Percentiles rank a stretch among this genome's conserved stretches.
phyloP scores from a whole-genome alignment of 2,329 filamentous ascomycete species.

The Claviceps purpurea region DNA sequence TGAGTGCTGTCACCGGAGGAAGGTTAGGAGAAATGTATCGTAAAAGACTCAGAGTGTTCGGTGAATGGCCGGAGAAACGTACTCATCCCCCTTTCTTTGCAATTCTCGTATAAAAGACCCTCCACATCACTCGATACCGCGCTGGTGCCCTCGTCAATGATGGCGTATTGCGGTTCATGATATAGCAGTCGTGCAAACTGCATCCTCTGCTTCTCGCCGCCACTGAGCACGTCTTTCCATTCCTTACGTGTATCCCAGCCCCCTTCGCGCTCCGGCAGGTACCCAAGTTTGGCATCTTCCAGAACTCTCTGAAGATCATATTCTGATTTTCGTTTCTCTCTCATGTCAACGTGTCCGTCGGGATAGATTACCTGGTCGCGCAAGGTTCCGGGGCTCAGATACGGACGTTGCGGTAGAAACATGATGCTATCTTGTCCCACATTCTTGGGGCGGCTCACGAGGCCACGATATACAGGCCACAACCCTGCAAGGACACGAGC shows the following conservation, averaged over 20 bases:
- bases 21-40: neutral
- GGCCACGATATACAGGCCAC: conserved; percentile 90
- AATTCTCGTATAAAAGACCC: conserved; percentile 80
- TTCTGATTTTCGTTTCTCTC: conserved; percentile 63
- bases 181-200: conserved; percentile 82
- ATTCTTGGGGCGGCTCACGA: conserved; percentile 74
- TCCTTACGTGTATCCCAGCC: conserved; percentile 95
- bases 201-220: conserved; percentile 94
- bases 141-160: conserved; percentile 90
- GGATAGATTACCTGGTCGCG: conserved; percentile 98
- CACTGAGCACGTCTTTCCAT: conserved; percentile 96
- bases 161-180: conserved; percentile 86
- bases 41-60: neutral
- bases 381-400: conserved; percentile 81
- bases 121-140: conserved; percentile 93
- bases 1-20: conserved; percentile 46
- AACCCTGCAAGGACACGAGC: conserved; percentile 77
- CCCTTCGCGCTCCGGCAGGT: conserved; percentile 81
- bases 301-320: conserved; percentile 64
- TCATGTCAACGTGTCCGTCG: conserved; percentile 90
- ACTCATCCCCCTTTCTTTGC: conserved; percentile 90
- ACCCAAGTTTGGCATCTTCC: conserved; percentile 74
- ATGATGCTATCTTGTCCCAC: conserved; percentile 86
- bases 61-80: conserved; percentile 25
- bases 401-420: conserved; percentile 91